phyloP scores from a whole-genome alignment of 2,329 filamentous ascomycete species.

The Cladorrhinum sp. region DNA sequence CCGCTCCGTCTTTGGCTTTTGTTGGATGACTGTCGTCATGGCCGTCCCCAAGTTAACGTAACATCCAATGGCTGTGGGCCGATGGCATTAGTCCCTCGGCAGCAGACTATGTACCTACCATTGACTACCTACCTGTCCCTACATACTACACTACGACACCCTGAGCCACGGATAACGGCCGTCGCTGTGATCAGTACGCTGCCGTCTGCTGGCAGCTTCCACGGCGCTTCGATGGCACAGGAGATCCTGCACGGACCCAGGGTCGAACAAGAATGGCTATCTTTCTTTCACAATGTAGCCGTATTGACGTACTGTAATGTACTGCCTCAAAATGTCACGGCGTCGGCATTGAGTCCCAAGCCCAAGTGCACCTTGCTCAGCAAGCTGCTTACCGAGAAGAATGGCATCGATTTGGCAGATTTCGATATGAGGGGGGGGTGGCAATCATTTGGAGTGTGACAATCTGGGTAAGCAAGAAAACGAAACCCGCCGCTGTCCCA shows the following conservation, averaged over 20 bases:
- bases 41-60: constrained; percentile 16
- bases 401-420: background rate
- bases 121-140: too few relatives aligned
- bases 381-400: background rate
- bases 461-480: background rate
- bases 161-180: background rate
- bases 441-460: background rate
- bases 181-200: background rate
- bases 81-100: constrained; percentile 6
- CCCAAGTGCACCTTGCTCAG: background rate
- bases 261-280: background rate
- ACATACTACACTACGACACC: background rate
- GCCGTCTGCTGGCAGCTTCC: constrained; percentile 14
- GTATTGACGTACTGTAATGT: background rate
- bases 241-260: constrained; percentile 18
- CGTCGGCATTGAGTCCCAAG: background rate
- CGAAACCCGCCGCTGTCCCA: background rate
- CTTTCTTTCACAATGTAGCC: background rate
- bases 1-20: background rate
- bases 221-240: constrained; percentile 20
- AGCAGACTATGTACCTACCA: background rate
- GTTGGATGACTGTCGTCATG: constrained; percentile 5
- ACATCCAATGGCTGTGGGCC: constrained; percentile 6
- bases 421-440: background rate
- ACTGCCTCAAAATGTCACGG: constrained; percentile 1